Evolutionary conservation across 75 land plant species (phyloP).

Genomic region (Adiantum capillusveneris): DNA sequence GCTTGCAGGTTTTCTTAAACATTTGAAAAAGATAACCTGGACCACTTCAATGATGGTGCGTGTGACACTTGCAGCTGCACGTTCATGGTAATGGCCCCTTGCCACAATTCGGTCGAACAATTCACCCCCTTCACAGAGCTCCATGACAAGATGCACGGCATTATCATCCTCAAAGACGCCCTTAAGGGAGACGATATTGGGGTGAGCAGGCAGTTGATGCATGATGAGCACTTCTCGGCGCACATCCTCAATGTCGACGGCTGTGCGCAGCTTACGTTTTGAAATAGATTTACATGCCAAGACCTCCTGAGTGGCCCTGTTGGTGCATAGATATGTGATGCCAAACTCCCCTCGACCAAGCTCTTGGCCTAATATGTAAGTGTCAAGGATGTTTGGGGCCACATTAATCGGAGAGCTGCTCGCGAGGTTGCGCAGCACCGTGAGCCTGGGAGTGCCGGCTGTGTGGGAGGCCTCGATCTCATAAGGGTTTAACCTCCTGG

Average conservation of each 20-base stretch:
- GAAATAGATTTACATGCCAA: constrained; percentile 81
- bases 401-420: too few relatives aligned
- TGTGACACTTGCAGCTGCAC: constrained; percentile 67
- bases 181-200: constrained; percentile 66
- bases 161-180: constrained; percentile 61
- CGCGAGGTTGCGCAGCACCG: constrained; percentile 29
- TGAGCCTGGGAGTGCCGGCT: neutral
- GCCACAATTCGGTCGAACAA: constrained; percentile 65
- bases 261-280: constrained; percentile 66
- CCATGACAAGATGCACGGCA: constrained; percentile 88
- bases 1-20: too few relatives aligned
- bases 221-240: constrained; percentile 77
- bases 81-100: constrained; percentile 68
- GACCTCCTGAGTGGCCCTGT: constrained; percentile 29
- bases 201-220: constrained; percentile 64
- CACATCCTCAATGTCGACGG: constrained; percentile 77
- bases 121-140: constrained; percentile 83
- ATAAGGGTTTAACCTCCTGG: too few relatives aligned
- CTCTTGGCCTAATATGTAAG: constrained; percentile 50
- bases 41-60: constrained; percentile 79
- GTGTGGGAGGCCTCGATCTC: too few relatives aligned
- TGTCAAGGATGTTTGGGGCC: constrained; percentile 18
- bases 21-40: too few relatives aligned
- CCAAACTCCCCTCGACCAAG: constrained; percentile 80
- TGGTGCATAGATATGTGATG: constrained; percentile 63